A percentile compares a stretch with the other conserved stretches of the same genome.
These are phyloP conservation scores for Cladosporium oxysporum DNA, from an alignment of 2,329 filamentous ascomycete species.

Conservation along the genomic window DNA sequence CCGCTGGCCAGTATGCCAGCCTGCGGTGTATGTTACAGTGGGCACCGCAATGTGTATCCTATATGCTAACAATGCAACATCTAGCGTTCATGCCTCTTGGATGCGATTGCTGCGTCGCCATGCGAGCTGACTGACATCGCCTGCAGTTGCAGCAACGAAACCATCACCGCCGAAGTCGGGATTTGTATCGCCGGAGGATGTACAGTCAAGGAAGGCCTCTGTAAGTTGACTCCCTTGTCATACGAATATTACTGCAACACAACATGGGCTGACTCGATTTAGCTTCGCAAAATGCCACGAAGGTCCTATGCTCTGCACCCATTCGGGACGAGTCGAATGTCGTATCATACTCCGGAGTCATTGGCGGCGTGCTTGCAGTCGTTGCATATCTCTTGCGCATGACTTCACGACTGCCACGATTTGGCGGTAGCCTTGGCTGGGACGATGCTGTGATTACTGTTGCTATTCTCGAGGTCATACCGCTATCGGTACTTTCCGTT, in stretches of 20 bases:
- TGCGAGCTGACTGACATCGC: slow-evolving; percentile 26
- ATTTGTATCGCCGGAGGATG: slow-evolving; percentile 21
- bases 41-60: not conserved
- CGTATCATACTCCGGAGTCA: slow-evolving; percentile 21
- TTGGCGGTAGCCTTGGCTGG: slow-evolving; percentile 20
- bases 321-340: slow-evolving; percentile 21
- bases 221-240: not conserved
- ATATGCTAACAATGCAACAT: not conserved
- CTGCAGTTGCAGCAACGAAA: slow-evolving; percentile 26
- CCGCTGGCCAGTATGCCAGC: slow-evolving; percentile 12
- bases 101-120: slow-evolving; percentile 23
- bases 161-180: slow-evolving; percentile 19
- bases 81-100: slow-evolving; percentile 24
- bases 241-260: not conserved
- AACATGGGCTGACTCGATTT: not conserved
- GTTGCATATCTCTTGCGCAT: slow-evolving; percentile 25
- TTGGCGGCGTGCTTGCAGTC: slow-evolving; percentile 24
- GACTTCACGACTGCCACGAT: slow-evolving; percentile 20
- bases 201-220: slow-evolving; percentile 9
- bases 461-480: slow-evolving; percentile 21
- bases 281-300: slow-evolving; percentile 21
- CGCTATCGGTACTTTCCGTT: slow-evolving; percentile 17
- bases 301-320: slow-evolving; percentile 15
- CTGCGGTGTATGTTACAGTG: slow-evolving; percentile 1
- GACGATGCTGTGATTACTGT: slow-evolving; percentile 20